Conservation (phyloP, 306 rosid genomes). For the Betula pendula region DNA sequence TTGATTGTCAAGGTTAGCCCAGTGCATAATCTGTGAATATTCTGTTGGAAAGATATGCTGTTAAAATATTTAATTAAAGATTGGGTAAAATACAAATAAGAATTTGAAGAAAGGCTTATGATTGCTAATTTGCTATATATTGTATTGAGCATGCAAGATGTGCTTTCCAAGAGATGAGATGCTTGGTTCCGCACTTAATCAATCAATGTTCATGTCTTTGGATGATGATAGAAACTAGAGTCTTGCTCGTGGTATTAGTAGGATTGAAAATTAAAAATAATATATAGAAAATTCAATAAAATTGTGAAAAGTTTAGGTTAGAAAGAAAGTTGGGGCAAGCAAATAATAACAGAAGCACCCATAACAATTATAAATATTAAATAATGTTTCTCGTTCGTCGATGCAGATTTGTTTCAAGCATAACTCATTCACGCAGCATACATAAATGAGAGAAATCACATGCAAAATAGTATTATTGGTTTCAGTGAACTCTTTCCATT, state of each 20-base stretch:
- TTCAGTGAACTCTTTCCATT: not conserved
- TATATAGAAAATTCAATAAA: not conserved
- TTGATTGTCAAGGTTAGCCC: not conserved
- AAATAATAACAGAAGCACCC: not conserved
- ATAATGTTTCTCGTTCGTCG: not conserved
- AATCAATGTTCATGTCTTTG: no score
- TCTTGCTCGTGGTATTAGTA: no score
- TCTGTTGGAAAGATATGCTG: not conserved
- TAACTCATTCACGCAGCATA: not conserved
- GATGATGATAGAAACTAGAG: no score
- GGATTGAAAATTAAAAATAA: not conserved
- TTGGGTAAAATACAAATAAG: not conserved
- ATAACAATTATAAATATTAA: not conserved
- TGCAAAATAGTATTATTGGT: not conserved
- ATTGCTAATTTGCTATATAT: not conserved
- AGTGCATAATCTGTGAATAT: not conserved
- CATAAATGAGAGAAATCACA: not conserved
- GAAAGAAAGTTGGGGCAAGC: not conserved
- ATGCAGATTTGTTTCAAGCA: not conserved
- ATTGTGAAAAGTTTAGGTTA: not conserved
- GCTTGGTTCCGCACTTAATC: not conserved
- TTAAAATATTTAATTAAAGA: not conserved
- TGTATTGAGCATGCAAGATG: not conserved
- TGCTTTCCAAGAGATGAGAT: not conserved
- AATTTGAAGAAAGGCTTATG: not conserved